Evolutionary conservation across 768 basidiomycete species (phyloP), one percentile per base, ranked within the genome.

Genomic region (Suillus subluteus): DNA sequence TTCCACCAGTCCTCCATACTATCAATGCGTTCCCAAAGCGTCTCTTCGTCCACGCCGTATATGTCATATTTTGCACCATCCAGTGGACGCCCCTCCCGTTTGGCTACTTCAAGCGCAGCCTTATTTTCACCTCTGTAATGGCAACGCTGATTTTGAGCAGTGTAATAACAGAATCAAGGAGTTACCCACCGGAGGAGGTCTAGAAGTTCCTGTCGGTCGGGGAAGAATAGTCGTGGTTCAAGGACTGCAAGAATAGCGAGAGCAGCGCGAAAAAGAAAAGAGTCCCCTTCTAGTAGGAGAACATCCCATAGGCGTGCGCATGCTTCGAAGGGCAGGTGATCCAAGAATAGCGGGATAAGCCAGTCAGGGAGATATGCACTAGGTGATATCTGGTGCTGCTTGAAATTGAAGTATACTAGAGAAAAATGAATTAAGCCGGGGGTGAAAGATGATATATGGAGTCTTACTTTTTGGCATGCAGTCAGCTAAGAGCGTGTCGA

Each of bases 1-100:
- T 88, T 94, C 95, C 95, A 96, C 94, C 92, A 94, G 48, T 94
- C 93, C 23, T 91, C 88, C 90, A 95, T 91, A 62, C 83, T 82
- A 68, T 91, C 86, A 43, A 97, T 89, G 52, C 89, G 84, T 48
- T 91, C 91, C 90, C 95, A 96, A 16, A 97, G 76, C 1, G 86
- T 85, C 74, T 96, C 94, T 75, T 96, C 95, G 65, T 92, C 89
- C 2, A 94, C 82, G 8, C 92, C 91, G 73, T 96, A 95, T 66
- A 94, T 91, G 72, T 92, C 91, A 75, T 96, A 96, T 73, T 88
- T 92, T 30, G 88, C 91, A 2, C 89, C 89, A 72, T 91, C 81
- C 21, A 91, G 78, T 8, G 82, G 72, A 46, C 81, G 80, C 15
- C 87, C 87, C 62, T 91, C 89, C n/a, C 93, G 86, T 67, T 82